Base-by-base conservation (phyloP, 1,284 basidiomycete species). In the Ustilago bromivora region DNA sequence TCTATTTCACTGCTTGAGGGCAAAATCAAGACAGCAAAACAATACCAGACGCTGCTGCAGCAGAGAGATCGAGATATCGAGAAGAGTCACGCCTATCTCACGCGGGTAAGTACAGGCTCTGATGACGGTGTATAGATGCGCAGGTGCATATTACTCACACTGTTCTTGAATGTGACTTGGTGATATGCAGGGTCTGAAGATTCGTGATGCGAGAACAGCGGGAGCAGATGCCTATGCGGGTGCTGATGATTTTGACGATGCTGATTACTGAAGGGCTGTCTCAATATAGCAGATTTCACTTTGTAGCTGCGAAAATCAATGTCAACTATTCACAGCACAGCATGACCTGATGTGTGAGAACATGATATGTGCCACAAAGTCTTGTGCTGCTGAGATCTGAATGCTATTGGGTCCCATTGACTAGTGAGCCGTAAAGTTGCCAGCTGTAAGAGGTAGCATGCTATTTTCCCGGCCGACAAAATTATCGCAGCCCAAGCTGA, bases 11-110 rank as follows among this genome's bases (percentile, higher is more conserved):
- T 67, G 61, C 67, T 80, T 13, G 60, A 69, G 11, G 35, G 62
- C 15, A 68, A 71, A 66, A 79, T 79, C 36, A 56, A 55, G 31
- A 64, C 62, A 40, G 76, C 70, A 40, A 71, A 80, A 32, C 65
- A 68, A 40, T 80, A 75, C 67, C 69, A 79, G 32, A 47, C 43
- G 3, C 51, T 79, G 9, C 36, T 79, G 10, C 53, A 76, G 35
- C 46, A 76, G 56, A 56, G 75, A 12, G 76, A 81, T 12, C 61
- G 70, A n/a, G 46, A 76, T 40, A 9, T 81, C 13, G 68, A 57
- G 19, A 61, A 65, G 60, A 77, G 73, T 40, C 55, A 40, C 12
- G 61, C 61, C 0, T 80, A 75, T 32, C 49, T 80, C 56, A 64
- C 49, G 15, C 52, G 68, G 31, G 72, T 68, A 46, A 57, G 55